Base-by-base conservation (phyloP, 164 flowering plant species). In the Vitis labrusca region DNA sequence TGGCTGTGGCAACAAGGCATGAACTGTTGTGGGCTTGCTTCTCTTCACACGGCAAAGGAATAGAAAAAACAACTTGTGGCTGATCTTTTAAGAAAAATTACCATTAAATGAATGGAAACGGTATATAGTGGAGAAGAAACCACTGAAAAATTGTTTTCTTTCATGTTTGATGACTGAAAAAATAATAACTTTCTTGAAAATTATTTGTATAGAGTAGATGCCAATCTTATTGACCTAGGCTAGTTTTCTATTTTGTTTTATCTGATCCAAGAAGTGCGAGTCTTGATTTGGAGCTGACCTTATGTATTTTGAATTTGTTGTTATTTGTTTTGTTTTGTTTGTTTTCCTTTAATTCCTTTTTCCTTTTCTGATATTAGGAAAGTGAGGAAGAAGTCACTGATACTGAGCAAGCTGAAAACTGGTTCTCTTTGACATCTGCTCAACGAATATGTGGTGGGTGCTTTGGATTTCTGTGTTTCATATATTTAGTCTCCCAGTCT, bases 371-470 rank as follows among this genome's bases (percentile, higher is more conserved):
- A 19, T 65, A 30, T 59, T 69, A 95, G 98, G 99, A 95, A 85
- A 91, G 86, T 73, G 99, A 93, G 83, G 99, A 93, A 81, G 99
- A 95, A 82, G 97, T 87, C 53, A 88, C 96, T 48, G 99, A 95
- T 65, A 89, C 97, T 64, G 99, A 95, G 72, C 99, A 95, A 82
- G 99, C 98, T 69, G 98, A 95, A 79, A 95, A 95, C 79, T 95
- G 99, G 99, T 95, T 95, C 68, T 95, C 98, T 61, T 85, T 95
- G 87, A 89, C 97, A 50, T 95, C 98, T 71, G 99, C 99, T 30
- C 98, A 95, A 58, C 89, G 98, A 52, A 87, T 91, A 66, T 95
- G 99, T 81, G 98, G 99, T 95, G 65, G 49, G 97, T 82, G 58
- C 56, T 67, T 59, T 23, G 30, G 3, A 16, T 50, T 63, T 51